Conservation (phyloP, 2,329 filamentous ascomycete species). For the Sporothrix euskadiensis region DNA sequence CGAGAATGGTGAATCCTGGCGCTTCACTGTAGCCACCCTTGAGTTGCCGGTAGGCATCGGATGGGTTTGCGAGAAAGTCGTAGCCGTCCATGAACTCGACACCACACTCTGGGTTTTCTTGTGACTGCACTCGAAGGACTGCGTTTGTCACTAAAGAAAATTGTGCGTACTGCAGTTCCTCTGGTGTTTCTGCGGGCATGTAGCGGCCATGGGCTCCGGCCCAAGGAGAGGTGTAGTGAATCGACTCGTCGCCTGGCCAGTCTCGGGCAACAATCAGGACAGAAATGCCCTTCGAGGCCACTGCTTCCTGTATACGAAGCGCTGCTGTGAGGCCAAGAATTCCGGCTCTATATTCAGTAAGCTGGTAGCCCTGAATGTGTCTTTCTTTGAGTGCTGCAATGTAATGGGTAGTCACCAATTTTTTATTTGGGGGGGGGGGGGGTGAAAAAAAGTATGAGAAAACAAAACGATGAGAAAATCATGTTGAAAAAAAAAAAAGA, state of each 20-base stretch:
- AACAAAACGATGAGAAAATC: too few species aligned
- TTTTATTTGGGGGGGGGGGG: too few species aligned
- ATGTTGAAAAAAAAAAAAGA: too few species aligned
- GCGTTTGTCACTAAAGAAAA: slow-evolving; percentile 32
- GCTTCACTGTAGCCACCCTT: slow-evolving; percentile 35
- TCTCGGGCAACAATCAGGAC: slow-evolving; percentile 48
- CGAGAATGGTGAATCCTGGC: slow-evolving; percentile 41
- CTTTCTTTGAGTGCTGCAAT: too few species aligned
- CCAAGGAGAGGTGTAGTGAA: neutral
- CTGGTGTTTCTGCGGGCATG: neutral
- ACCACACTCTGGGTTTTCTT: slow-evolving; percentile 46
- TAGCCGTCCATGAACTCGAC: slow-evolving; percentile 51
- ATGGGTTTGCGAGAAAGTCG: slow-evolving; percentile 52
- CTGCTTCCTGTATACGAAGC: neutral
- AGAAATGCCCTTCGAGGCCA: slow-evolving; percentile 35
- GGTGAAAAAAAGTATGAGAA: too few species aligned
- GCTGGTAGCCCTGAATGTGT: too few species aligned
- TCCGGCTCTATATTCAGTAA: neutral
- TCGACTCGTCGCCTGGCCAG: slow-evolving; percentile 43
- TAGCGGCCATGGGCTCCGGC: neutral
- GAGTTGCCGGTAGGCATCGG: slow-evolving; percentile 40
- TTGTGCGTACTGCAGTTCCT: neutral
- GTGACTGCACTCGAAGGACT: slow-evolving; percentile 33
- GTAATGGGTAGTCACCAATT: too few species aligned
- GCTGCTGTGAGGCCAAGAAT: slow-evolving; percentile 12